Evolutionary conservation across 495 filamentous ascomycete species (phyloP).

Genomic region (Halenospora varia): DNA sequence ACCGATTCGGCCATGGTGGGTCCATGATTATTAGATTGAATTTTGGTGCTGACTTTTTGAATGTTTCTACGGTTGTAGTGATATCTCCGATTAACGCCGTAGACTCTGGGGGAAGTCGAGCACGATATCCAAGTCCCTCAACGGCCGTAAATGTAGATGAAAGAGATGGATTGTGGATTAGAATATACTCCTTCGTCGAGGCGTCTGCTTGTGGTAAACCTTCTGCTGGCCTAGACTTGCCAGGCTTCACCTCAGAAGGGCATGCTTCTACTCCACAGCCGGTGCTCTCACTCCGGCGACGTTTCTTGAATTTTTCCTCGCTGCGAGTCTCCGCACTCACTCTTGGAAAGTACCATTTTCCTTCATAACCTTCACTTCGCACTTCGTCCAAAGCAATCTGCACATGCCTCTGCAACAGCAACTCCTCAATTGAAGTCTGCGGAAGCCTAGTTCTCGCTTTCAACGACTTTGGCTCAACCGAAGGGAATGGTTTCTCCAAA

Average conservation of each 20-base stretch:
- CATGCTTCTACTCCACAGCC: neutral
- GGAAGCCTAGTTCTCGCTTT: slow-evolving; percentile 17
- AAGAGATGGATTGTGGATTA: neutral
- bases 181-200: neutral
- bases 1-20: slow-evolving; percentile 93
- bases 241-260: no score
- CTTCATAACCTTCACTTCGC: slow-evolving; percentile 27
- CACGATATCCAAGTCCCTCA: neutral
- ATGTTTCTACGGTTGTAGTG: slow-evolving; percentile 25
- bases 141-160: neutral
- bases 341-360: slow-evolving; percentile 43
- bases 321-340: neutral
- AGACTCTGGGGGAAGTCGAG: slow-evolving; percentile 23
- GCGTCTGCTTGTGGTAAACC: neutral
- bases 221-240: no score
- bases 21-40: slow-evolving; percentile 86
- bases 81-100: slow-evolving; percentile 38
- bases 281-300: no score
- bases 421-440: slow-evolving; percentile 9
- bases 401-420: slow-evolving; percentile 18
- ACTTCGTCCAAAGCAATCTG: slow-evolving; percentile 35
- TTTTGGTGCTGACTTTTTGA: slow-evolving; percentile 33
- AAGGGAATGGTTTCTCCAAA: slow-evolving; percentile 16
- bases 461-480: slow-evolving; percentile 21
- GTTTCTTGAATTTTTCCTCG: neutral